Conservation (phyloP, 352 stramenopile genomes). For the Globisporangium alternatum region DNA sequence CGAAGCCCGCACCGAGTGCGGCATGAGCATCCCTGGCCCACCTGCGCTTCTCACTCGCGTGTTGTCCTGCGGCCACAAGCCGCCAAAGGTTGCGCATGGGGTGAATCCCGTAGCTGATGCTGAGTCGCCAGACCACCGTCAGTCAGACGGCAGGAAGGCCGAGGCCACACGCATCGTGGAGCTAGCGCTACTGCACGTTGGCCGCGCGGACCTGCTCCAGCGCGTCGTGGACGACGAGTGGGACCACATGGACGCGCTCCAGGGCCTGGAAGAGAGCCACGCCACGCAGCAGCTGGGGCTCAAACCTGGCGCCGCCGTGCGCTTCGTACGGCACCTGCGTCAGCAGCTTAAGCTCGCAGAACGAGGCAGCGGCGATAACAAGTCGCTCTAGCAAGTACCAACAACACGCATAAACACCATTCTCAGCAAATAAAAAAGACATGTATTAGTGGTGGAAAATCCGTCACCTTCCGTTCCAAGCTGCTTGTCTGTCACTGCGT, state of each 20-base stretch:
- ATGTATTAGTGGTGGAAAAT: conserved; percentile 8
- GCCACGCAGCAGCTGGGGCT: not conserved
- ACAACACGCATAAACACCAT: too few relatives aligned
- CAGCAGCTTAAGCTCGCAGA: not conserved
- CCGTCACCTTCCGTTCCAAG: conserved; percentile 9
- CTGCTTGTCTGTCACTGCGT: not conserved
- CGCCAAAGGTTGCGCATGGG: not conserved
- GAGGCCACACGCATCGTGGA: not conserved
- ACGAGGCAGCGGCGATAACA: not conserved
- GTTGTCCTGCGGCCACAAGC: not conserved
- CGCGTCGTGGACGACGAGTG: not conserved
- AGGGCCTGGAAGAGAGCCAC: not conserved
- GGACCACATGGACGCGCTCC: not conserved
- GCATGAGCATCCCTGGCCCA: not conserved
- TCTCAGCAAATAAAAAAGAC: conserved; percentile 6
- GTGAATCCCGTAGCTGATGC: not conserved
- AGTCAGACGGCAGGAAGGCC: not conserved
- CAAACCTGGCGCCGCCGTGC: not conserved
- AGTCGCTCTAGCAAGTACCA: too few relatives aligned
- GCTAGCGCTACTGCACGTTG: not conserved
- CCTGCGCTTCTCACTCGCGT: not conserved
- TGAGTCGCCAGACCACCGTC: not conserved
- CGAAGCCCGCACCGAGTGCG: not conserved
- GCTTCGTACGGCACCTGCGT: not conserved
- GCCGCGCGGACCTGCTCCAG: not conserved